Conservation (phyloP, 257 asterid genomes). For the Sherardia arvensis region DNA sequence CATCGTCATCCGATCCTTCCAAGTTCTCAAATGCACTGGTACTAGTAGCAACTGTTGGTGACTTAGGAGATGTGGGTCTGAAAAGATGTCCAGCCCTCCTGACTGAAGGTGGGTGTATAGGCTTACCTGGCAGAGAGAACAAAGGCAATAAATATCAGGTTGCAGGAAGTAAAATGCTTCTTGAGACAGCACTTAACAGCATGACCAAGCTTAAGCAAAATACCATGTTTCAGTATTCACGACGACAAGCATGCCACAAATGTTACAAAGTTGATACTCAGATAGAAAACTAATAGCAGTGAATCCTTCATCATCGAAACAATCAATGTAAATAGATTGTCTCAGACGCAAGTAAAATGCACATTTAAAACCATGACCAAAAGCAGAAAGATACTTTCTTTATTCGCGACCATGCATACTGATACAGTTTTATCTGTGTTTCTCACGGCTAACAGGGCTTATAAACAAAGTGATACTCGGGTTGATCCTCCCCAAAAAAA, state of each 20-base stretch:
- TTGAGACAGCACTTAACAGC: background rate
- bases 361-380: background rate
- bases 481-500: background rate
- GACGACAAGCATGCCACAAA: background rate
- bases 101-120: slow-evolving; percentile 27
- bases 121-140: slow-evolving; percentile 22
- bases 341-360: background rate
- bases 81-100: slow-evolving; percentile 45
- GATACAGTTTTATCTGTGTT: background rate
- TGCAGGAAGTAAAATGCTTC: background rate
- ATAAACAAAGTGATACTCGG: background rate
- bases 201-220: background rate
- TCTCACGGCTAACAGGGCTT: background rate
- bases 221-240: background rate
- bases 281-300: background rate
- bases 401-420: background rate
- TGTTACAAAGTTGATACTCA: background rate
- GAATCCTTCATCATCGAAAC: background rate
- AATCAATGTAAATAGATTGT: background rate
- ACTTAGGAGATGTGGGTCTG: slow-evolving; percentile 81
- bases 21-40: slow-evolving; percentile 89
- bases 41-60: slow-evolving; percentile 84
- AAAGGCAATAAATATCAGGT: background rate
- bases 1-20: slow-evolving; percentile 95
- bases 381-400: background rate